Evolutionary conservation across 306 rosid genomes (phyloP).

Genomic region (Prinsepia uniflora): DNA sequence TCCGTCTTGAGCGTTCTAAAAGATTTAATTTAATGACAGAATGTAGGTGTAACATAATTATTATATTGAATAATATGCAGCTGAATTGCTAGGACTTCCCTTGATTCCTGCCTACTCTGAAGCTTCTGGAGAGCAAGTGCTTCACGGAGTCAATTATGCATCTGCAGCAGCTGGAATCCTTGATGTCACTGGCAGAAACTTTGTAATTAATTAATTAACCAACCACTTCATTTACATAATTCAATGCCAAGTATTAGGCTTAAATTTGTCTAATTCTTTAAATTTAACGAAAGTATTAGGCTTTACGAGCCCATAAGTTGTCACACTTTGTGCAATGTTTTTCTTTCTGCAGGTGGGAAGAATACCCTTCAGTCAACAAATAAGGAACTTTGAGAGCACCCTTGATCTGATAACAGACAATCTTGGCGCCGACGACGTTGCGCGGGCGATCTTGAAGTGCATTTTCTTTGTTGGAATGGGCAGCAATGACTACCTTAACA

Average conservation of each 20-base stretch:
- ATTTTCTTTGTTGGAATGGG: slow-evolving; percentile 93
- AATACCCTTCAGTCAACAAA: slow-evolving; percentile 71
- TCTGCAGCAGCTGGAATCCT: slow-evolving; percentile 97
- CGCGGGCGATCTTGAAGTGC: slow-evolving; percentile 40
- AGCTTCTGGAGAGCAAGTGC: slow-evolving; percentile 53
- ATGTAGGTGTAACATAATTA: neutral
- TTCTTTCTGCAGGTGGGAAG: slow-evolving; percentile 55
- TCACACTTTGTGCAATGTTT: neutral
- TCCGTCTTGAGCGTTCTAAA: neutral
- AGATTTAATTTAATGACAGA: neutral
- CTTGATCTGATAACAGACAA: slow-evolving; percentile 49
- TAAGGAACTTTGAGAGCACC: slow-evolving; percentile 73
- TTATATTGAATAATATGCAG: slow-evolving; percentile 36
- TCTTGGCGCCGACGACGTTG: slow-evolving; percentile 54
- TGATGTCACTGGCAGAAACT: slow-evolving; percentile 81
- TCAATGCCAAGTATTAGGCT: neutral
- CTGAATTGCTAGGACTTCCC: slow-evolving; percentile 84
- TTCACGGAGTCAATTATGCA: slow-evolving; percentile 82
- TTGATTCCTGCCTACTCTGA: slow-evolving; percentile 65
- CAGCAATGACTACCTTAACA: slow-evolving; percentile 91
- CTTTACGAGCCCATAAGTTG: neutral
- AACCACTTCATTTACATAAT: neutral
- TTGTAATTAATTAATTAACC: slow-evolving; percentile 41
- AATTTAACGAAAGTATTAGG: neutral
- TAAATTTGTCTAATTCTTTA: neutral